These are phyloP conservation scores for Metschnikowia continentalis DNA, from an alignment of 805 yeast genomes.

Conservation along the genomic window DNA sequence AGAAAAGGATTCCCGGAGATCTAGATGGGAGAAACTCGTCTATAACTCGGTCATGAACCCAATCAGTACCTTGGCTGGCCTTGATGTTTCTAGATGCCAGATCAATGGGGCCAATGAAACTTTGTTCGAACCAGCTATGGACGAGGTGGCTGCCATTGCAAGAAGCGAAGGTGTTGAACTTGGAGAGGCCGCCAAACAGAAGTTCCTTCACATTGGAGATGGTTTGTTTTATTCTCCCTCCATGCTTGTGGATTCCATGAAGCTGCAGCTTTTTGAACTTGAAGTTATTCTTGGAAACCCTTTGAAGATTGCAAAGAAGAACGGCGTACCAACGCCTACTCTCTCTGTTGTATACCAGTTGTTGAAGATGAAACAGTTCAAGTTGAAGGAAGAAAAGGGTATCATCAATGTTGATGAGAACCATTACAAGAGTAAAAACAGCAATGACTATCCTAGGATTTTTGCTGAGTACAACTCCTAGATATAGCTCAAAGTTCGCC, in stretches of 20 bases:
- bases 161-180: constrained; percentile 60
- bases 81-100: constrained; percentile 36
- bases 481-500: not conserved
- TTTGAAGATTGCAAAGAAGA: constrained; percentile 33
- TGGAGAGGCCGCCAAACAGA: constrained; percentile 45
- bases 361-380: constrained; percentile 57
- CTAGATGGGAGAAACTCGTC: constrained; percentile 39
- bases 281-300: constrained; percentile 68
- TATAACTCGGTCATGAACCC: constrained; percentile 37
- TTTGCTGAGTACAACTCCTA: constrained; percentile 9
- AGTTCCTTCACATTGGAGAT: constrained; percentile 48
- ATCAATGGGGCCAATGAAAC: constrained; percentile 29
- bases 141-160: constrained; percentile 62
- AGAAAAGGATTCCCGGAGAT: constrained; percentile 28
- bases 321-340: constrained; percentile 46
- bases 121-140: constrained; percentile 55
- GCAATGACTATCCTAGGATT: constrained; percentile 16
- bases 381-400: constrained; percentile 56
- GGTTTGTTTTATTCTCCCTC: constrained; percentile 53
- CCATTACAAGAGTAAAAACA: constrained; percentile 12
- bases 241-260: constrained; percentile 64
- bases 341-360: constrained; percentile 55
- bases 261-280: constrained; percentile 65
- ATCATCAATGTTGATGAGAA: constrained; percentile 13
- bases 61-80: constrained; percentile 28